These are phyloP conservation scores for Alternaria triticimaculans DNA, from an alignment of 2,329 filamentous ascomycete species.

Conservation along the genomic window DNA sequence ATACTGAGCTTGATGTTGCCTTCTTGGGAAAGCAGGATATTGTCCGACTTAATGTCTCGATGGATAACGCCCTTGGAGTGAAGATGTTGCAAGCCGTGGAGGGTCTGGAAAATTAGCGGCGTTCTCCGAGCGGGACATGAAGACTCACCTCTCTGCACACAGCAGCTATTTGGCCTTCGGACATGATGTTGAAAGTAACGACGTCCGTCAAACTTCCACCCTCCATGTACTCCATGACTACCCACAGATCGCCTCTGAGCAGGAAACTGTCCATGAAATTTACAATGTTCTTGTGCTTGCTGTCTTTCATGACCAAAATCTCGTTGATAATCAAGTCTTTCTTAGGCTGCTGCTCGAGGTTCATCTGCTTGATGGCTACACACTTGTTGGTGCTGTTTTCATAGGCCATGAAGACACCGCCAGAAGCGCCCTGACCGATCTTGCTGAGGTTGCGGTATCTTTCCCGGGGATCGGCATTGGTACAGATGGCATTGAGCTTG, in stretches of 20 bases:
- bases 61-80: conserved; percentile 99
- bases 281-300: conserved; percentile 97
- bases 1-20: conserved; percentile 97
- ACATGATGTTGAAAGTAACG: conserved; percentile 99
- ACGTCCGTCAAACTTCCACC: conserved; percentile 97
- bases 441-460: conserved; percentile 89
- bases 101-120: conserved; percentile 60
- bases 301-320: conserved; percentile 98
- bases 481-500: conserved; percentile 87
- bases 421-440: conserved; percentile 96
- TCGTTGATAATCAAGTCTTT: conserved; percentile 99
- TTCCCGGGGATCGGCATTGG: conserved; percentile 83
- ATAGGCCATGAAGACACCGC: conserved; percentile 91
- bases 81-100: conserved; percentile 90
- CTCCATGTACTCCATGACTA: conserved; percentile 99
- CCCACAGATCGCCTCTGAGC: conserved; percentile 89
- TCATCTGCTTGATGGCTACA: conserved; percentile 99
- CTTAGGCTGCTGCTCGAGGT: conserved; percentile 96
- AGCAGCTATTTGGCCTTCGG: conserved; percentile 93
- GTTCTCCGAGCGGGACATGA: neutral
- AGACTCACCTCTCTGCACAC: conserved; percentile 80
- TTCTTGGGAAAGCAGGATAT: conserved; percentile 90
- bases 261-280: conserved; percentile 99
- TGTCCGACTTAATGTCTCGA: conserved; percentile 98
- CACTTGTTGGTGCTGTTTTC: conserved; percentile 83